Evolutionary conservation across 352 stramenopile genomes (phyloP).

Genomic region (Pythium sukuiense): DNA sequence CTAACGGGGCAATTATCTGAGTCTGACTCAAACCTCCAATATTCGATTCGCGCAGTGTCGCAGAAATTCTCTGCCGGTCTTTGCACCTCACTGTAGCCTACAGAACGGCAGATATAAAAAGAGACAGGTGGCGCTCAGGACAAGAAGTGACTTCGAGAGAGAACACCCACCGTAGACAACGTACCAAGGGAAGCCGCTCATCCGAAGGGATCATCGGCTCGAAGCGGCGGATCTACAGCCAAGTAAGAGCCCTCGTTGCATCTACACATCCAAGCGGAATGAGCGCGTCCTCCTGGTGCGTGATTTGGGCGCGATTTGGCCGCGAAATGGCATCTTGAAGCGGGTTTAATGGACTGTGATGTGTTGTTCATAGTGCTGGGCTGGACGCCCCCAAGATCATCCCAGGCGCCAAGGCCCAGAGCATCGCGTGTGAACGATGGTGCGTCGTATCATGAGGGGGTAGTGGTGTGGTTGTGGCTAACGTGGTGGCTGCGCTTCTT

Average conservation of each 20-base stretch:
- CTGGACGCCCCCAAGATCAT: slow-evolving; percentile 48
- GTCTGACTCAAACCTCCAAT: not conserved
- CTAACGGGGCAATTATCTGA: not conserved
- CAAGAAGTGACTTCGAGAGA: not conserved
- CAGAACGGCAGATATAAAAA: slow-evolving; percentile 16
- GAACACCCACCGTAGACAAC: not conserved
- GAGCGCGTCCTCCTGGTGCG: not conserved
- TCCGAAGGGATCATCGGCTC: not conserved
- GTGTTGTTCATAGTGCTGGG: not conserved
- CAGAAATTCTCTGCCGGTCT: not conserved
- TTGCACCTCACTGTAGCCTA: not conserved
- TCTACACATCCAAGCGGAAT: not conserved
- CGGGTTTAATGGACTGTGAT: not conserved
- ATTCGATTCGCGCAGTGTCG: slow-evolving; percentile 18
- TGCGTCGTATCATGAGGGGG: slow-evolving; percentile 19
- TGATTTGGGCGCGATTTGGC: not conserved
- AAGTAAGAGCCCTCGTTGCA: not conserved
- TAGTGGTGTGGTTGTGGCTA: not conserved
- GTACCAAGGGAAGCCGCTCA: not conserved
- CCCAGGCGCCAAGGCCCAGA: slow-evolving; percentile 53
- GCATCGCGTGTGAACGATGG: slow-evolving; percentile 56
- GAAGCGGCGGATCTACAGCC: not conserved
- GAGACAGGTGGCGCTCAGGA: slow-evolving; percentile 13
- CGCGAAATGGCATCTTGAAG: slow-evolving; percentile 8
- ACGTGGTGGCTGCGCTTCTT: not conserved